A percentile compares a stretch with the other conserved stretches of the same genome.
phyloP scores from a whole-genome alignment of 495 filamentous ascomycete genomes.

The Xylaria sp. region DNA sequence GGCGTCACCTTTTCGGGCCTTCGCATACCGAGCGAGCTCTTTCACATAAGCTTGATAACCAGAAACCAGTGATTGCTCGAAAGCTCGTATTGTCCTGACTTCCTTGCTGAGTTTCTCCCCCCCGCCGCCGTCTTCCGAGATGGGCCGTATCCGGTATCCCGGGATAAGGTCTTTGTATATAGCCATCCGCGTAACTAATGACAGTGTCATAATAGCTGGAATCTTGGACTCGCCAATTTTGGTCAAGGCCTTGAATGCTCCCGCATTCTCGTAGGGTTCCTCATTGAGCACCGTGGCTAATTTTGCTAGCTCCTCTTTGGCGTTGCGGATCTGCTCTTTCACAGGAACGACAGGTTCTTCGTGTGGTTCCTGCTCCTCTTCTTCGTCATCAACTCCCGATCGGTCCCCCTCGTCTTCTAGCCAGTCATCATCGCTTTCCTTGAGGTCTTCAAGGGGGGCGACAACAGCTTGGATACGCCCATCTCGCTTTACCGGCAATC shows the following conservation, averaged over 20 bases:
- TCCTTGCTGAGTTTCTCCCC: constrained; percentile 89
- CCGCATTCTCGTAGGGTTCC: constrained; percentile 88
- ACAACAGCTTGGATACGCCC: constrained; percentile 71
- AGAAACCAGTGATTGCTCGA: constrained; percentile 81
- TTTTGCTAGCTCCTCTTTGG: constrained; percentile 90
- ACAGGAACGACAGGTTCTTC: constrained; percentile 66
- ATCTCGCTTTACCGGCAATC: constrained; percentile 81
- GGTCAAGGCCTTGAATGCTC: constrained; percentile 76
- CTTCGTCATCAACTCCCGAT: constrained; percentile 47
- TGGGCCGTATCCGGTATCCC: constrained; percentile 89
- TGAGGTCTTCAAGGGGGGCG: constrained; percentile 48
- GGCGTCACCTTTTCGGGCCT: constrained; percentile 47
- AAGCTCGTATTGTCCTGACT: constrained; percentile 77
- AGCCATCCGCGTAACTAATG: constrained; percentile 81
- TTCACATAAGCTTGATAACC: constrained; percentile 86
- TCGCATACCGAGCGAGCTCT: constrained; percentile 68
- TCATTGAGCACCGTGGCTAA: constrained; percentile 85
- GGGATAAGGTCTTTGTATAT: constrained; percentile 97
- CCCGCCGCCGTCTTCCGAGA: constrained; percentile 74
- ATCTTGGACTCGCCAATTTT: constrained; percentile 74
- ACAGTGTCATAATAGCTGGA: constrained; percentile 79
- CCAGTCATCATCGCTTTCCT: constrained; percentile 63
- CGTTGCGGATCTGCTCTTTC: constrained; percentile 79
- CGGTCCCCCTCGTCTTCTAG: constrained; percentile 53
- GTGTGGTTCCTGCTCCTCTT: constrained; percentile 43